Base-by-base conservation (phyloP, 192 early-diverging fungal species). In the Umbelopsis sp. region DNA sequence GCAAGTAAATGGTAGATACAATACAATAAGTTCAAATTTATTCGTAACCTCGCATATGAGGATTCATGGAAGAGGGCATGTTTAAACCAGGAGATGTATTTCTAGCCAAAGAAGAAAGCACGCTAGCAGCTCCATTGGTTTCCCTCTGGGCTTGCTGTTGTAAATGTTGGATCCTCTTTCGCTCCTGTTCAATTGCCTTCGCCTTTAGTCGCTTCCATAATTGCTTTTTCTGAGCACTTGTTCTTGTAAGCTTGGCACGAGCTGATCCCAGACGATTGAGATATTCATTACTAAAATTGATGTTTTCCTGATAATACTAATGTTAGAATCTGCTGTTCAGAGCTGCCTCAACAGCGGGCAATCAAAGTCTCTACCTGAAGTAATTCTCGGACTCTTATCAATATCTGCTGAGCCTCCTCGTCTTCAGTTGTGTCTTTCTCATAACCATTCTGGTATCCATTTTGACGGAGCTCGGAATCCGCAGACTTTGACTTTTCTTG, bases 241-340 rank as follows among this genome's bases (percentile, higher is more conserved):
- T 85, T 71, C 80, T 79, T 66, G 80, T 80, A 37, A 87, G 74
- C 23, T 76, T 74, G 50, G 84, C 82, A 41, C 85, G 82, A 55
- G 82, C 83, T 46, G 81, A 78, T 67, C 79, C 80, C 35, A 88
- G 64, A n/a, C 82, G 71, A 13, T 82, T 80, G 22, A 90, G 78
- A 65, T 83, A 88, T 67, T 86, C 85, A 49, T 85, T 86, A 66
- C 83, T 87, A 51, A 78, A 83, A 64, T 83, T 87, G 64, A 88
- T 82, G 22, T 86, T 82, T 71, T 86, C 88, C 86, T 89, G 76
- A 27, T 8, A 15, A 33, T 50, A 41, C 27, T 41, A 6, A 41
- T 41, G 37, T 41, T 41, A 41, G 46, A 10, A 15, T 23, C 3
- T 41, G 25, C 21, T 33, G 70, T 20, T 27, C 66, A 71, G 15